Conservation (phyloP, 805 yeast species). For the Ogataea parapolymorpha region DNA sequence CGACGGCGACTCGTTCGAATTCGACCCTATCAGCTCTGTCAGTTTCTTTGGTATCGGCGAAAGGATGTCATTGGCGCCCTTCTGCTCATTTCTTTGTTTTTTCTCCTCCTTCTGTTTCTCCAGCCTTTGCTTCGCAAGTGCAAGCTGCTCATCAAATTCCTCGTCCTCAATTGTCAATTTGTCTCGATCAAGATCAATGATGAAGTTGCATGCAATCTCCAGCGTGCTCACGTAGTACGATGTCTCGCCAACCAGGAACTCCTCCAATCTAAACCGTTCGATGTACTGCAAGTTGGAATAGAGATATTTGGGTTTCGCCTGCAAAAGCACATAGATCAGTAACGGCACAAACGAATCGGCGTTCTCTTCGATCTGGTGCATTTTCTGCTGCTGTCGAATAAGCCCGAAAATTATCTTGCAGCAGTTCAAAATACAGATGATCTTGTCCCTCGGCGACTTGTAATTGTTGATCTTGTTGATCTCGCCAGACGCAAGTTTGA, state of each 20-base stretch:
- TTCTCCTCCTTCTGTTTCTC: conserved; percentile 28
- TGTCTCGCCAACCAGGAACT: conserved; percentile 80
- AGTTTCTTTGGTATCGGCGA: conserved; percentile 27
- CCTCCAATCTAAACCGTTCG: conserved; percentile 75
- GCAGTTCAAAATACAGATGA: conserved; percentile 84
- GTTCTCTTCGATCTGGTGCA: conserved; percentile 59
- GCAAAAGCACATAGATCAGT: conserved; percentile 72
- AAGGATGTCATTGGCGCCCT: conserved; percentile 8
- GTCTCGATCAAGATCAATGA: conserved; percentile 55
- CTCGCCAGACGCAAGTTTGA: conserved; percentile 68
- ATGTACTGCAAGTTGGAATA: conserved; percentile 80
- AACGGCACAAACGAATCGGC: conserved; percentile 96
- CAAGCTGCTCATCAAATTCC: conserved; percentile 54
- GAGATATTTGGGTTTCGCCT: conserved; percentile 61
- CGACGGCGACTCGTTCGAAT: conserved; percentile 31
- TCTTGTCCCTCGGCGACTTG: conserved; percentile 92
- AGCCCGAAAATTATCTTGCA: conserved; percentile 91
- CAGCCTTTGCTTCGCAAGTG: conserved; percentile 38
- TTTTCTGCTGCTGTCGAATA: conserved; percentile 52
- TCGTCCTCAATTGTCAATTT: conserved; percentile 59
- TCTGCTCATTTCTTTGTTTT: conserved; percentile 12
- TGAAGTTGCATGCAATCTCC: conserved; percentile 82
- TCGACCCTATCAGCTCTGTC: conserved; percentile 24
- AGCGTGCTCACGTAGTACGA: conserved; percentile 89
- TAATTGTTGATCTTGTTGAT: conserved; percentile 74